Conservation (phyloP, 441 rosid genomes). For the Jatropha multifida region DNA sequence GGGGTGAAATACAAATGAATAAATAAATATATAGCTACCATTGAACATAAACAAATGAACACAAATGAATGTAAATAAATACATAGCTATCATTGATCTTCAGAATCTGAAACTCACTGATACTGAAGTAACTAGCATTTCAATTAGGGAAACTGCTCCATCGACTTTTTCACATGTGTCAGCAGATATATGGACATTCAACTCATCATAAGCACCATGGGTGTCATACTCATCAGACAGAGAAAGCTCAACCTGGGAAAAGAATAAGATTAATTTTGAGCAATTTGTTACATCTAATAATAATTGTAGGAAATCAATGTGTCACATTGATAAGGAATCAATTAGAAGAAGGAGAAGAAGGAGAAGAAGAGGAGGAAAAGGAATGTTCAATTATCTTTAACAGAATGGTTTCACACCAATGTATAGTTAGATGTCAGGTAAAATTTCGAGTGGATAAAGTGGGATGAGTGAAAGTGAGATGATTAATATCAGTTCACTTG, state of each 20-base stretch:
- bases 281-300: constrained; percentile 5
- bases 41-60: too few species aligned
- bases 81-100: constrained; percentile 3
- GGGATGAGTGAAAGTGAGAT: too few species aligned
- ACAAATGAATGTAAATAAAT: neutral
- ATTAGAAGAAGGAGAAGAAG: neutral
- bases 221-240: constrained; percentile 52
- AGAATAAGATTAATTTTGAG: neutral
- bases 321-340: neutral
- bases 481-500: too few species aligned
- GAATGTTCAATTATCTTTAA: constrained; percentile 2
- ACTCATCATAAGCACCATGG: constrained; percentile 51
- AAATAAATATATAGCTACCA: constrained; percentile 6
- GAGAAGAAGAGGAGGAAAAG: neutral
- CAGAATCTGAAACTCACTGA: constrained; percentile 54
- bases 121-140: constrained; percentile 71
- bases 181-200: constrained; percentile 67
- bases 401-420: neutral
- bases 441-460: too few species aligned
- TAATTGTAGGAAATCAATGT: neutral
- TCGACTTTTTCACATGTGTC: constrained; percentile 89
- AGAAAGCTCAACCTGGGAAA: constrained; percentile 68
- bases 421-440: too few species aligned
- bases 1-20: neutral
- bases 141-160: constrained; percentile 76